phyloP scores from a whole-genome alignment of 129 eudicot species.

The Rutidosis leptorrhynchoides region DNA sequence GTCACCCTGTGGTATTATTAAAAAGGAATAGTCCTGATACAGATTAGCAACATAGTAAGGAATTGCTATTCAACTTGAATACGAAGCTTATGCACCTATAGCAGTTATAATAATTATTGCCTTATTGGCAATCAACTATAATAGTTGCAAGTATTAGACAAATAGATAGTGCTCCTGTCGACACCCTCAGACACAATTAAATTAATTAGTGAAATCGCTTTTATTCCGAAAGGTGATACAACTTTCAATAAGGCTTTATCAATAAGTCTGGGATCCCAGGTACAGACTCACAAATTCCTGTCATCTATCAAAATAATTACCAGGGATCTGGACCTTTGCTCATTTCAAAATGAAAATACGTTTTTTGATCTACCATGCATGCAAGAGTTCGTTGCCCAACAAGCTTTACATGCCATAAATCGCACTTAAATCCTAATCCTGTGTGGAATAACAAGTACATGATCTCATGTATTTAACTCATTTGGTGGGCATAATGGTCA shows the following conservation, averaged over 20 bases:
- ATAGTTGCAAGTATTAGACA: background rate
- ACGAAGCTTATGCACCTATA: background rate
- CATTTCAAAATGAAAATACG: background rate
- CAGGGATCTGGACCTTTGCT: background rate
- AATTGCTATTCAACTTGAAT: background rate
- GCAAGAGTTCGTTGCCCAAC: background rate
- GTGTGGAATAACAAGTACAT: background rate
- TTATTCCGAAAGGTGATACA: background rate
- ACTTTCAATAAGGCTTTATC: background rate
- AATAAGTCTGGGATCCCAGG: background rate
- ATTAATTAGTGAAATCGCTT: background rate
- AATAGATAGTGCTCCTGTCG: background rate
- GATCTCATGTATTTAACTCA: background rate
- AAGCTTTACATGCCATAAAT: background rate
- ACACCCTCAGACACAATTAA: background rate
- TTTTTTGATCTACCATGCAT: background rate
- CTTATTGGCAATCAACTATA: background rate
- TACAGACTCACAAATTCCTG: background rate
- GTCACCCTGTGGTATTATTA: background rate
- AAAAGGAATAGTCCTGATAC: background rate
- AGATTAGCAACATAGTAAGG: constrained; percentile 1
- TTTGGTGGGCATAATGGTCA: background rate
- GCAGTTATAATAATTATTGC: background rate
- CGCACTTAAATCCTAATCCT: background rate
- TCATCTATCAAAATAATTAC: background rate